Evolutionary conservation across 208 protist species (phyloP), one percentile per base, ranked within the genome.

Genomic region (Tetramitus jugosus): DNA sequence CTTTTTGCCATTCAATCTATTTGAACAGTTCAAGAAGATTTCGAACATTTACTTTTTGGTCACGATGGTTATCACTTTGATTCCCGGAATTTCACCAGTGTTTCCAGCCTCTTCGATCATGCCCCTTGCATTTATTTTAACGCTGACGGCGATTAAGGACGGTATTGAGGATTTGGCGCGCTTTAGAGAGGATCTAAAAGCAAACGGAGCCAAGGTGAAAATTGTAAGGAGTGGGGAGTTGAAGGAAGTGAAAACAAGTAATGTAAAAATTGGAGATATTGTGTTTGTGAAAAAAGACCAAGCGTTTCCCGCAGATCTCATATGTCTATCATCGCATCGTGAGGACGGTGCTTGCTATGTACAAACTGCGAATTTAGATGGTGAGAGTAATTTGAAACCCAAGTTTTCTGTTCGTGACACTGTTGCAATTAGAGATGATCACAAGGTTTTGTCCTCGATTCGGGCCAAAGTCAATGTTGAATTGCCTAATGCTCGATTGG

Each of bases 1-100:
- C 40, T 93, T 93, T 46, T 35, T 93, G 8, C 89, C 89, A 35
- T 85, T 87, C 45, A 89, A 88, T 80, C 33, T 92, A 6, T 89
- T 83, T 37, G 88, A 91, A 80, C 87, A 90, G 72, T 90, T 88
- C 49, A 71, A 61, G 60, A 77, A 80, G 62, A 64, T 80, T n/a
- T 69, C 87, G 1, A 91, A 90, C 49, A 42, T 91, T 35, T 91
- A 90, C 81, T 91, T 91, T 83, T 68, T 76, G 20, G 60, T 90
- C 0, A 84, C 84, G 35, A 83, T 78, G 7, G 60, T 88, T 29
- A 65, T 89, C n/a, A 64, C 81, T 42, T 39, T 87, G 0, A 82
- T 87, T 35, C 85, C 86, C 23, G 52, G 60, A 43, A 33, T 86
- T 3, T 84, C 80, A 37, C 86, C 86, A 40, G 49, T 88, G 14